Conservation (phyloP, 1,139 yeast species). For the Williopsis jadinii region DNA sequence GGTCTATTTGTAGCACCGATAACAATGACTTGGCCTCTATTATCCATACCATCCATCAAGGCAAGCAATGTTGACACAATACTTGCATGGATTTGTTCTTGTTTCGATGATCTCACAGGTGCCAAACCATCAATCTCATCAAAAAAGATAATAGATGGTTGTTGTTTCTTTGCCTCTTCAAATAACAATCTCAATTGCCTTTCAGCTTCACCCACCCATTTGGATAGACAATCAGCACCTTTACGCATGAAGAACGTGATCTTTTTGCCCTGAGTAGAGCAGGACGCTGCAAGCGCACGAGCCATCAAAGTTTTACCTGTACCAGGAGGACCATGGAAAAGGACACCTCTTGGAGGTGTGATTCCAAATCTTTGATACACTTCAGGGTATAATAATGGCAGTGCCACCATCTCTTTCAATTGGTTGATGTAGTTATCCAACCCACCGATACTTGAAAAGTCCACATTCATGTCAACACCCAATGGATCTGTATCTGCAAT, state of each 20-base stretch:
- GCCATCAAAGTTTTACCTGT: conserved; percentile 99
- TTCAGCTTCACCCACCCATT: conserved; percentile 99
- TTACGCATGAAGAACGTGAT: conserved; percentile 97
- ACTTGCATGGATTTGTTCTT: conserved; percentile 96
- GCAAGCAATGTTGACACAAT: conserved; percentile 93
- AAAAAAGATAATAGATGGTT: conserved; percentile 90
- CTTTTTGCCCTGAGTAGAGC: conserved; percentile 70
- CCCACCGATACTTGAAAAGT: conserved; percentile 89
- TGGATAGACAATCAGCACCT: conserved; percentile 95
- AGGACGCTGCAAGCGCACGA: conserved; percentile 91
- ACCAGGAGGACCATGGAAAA: conserved; percentile 99
- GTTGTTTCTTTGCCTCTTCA: conserved; percentile 94
- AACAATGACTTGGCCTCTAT: conserved; percentile 92
- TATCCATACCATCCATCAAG: conserved; percentile 99
- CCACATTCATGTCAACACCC: conserved; percentile 90
- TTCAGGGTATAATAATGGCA: conserved; percentile 91
- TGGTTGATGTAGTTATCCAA: conserved; percentile 85
- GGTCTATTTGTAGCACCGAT: conserved; percentile 98
- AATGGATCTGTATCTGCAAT: conserved; percentile 93
- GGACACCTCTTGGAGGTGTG: conserved; percentile 96
- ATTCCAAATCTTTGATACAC: conserved; percentile 83
- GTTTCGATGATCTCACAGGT: conserved; percentile 94
- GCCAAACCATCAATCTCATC: conserved; percentile 98
- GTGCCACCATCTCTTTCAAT: conserved; percentile 92
- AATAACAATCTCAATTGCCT: conserved; percentile 82